Evolutionary conservation across 2,329 filamentous ascomycete genomes (phyloP).

Genomic region (Botrytis porri): DNA sequence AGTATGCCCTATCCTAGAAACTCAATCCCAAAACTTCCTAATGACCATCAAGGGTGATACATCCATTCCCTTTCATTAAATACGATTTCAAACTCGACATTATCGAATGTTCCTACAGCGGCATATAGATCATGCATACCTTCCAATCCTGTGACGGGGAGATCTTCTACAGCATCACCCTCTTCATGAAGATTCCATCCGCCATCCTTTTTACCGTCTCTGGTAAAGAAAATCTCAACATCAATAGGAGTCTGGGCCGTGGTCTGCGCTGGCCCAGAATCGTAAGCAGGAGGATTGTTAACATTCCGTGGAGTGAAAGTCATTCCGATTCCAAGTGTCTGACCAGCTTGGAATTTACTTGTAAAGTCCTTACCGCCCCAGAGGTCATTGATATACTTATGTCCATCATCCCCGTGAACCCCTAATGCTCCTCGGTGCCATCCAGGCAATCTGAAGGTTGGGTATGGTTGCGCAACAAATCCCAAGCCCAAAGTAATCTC

Average conservation of each 20-base stretch:
- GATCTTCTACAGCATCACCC: slow-evolving; percentile 59
- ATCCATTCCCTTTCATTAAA: slow-evolving; percentile 59
- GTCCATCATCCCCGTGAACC: slow-evolving; percentile 78
- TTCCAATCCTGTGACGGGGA: slow-evolving; percentile 64
- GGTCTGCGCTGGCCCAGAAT: slow-evolving; percentile 30
- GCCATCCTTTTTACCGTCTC: slow-evolving; percentile 57
- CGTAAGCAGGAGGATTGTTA: slow-evolving; percentile 36
- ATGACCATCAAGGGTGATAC: slow-evolving; percentile 41
- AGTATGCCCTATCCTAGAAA: neutral
- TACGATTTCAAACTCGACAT: slow-evolving; percentile 64
- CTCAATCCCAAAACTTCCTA: neutral
- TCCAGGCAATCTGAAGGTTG: slow-evolving; percentile 72
- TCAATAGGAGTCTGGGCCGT: slow-evolving; percentile 38
- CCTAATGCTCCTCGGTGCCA: slow-evolving; percentile 75
- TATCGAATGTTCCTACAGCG: slow-evolving; percentile 68
- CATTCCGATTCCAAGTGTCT: slow-evolving; percentile 72
- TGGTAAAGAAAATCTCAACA: slow-evolving; percentile 67
- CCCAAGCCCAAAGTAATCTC: slow-evolving; percentile 62
- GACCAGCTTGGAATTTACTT: slow-evolving; percentile 57
- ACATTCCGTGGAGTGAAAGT: slow-evolving; percentile 44
- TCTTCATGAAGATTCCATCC: slow-evolving; percentile 75
- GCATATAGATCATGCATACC: slow-evolving; percentile 69
- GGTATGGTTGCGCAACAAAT: slow-evolving; percentile 71
- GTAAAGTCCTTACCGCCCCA: slow-evolving; percentile 72
- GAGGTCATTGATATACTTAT: slow-evolving; percentile 71